Conservation (phyloP, 768 basidiomycete genomes). For the Grammothele lineata region DNA sequence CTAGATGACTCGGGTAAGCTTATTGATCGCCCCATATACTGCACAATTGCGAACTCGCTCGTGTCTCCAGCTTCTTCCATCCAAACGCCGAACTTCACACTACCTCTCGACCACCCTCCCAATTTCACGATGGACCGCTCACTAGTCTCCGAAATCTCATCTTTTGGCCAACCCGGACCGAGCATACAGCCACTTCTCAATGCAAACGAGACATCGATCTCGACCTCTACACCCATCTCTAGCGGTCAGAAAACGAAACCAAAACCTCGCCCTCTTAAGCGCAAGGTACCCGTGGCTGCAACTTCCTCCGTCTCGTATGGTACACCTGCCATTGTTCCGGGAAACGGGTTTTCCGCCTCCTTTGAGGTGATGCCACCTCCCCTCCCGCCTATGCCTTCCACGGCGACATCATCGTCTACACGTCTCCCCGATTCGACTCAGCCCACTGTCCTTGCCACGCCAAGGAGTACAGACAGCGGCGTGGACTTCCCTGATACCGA, state of each 20-base stretch:
- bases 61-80: conserved; percentile 7
- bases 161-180: no score
- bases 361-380: neutral
- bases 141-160: no score
- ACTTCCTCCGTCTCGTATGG: neutral
- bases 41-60: neutral
- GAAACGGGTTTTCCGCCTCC: neutral
- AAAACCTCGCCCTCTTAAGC: conserved; percentile 14
- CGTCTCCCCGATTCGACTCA: conserved; percentile 1
- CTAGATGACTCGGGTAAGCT: no score
- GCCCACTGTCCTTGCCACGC: neutral
- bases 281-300: neutral
- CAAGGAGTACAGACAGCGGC: conserved; percentile 5
- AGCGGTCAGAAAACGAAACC: neutral
- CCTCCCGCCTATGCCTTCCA: neutral
- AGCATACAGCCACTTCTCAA: no score
- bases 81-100: neutral
- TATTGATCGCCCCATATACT: no score
- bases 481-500: conserved; percentile 5
- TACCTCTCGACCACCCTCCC: neutral
- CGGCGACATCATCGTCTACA: neutral
- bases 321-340: neutral
- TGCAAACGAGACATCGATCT: conserved; percentile 3
- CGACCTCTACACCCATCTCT: neutral
- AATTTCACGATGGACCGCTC: conserved; percentile 8